Conservation (phyloP, 768 basidiomycete genomes). For the Pleurotus tuber-regium region DNA sequence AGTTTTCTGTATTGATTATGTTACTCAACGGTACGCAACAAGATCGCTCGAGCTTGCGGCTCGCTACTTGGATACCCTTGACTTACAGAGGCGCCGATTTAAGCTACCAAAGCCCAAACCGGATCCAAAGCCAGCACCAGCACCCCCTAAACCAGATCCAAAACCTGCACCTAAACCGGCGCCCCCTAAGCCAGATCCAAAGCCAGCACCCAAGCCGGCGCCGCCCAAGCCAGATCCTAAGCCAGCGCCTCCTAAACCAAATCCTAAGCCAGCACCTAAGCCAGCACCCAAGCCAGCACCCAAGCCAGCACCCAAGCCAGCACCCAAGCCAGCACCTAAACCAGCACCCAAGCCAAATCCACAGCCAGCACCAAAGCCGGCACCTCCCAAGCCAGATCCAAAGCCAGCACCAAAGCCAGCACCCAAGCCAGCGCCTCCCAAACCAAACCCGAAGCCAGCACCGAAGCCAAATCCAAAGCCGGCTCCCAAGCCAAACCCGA, state of each 20-base stretch:
- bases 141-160: not conserved
- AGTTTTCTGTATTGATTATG: not conserved
- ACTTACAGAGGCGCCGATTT: not conserved
- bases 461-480: not conserved
- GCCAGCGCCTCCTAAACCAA: not conserved
- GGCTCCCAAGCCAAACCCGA: not conserved
- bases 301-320: not conserved
- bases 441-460: not conserved
- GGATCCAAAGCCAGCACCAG: not conserved
- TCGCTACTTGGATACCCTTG: not conserved
- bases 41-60: not conserved
- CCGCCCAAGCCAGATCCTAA: not conserved
- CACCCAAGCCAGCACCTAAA: not conserved
- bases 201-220: not conserved
- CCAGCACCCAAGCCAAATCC: too few species aligned
- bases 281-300: not conserved
- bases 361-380: not conserved
- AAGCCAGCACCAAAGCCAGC: not conserved
- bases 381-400: not conserved
- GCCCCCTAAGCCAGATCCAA: not conserved
- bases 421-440: not conserved
- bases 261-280: not conserved
- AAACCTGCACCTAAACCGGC: not conserved
- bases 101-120: not conserved
- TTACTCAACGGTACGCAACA: not conserved